Conservation (phyloP, 2,329 filamentous ascomycete species). For the Chaetomium olivaceum region DNA sequence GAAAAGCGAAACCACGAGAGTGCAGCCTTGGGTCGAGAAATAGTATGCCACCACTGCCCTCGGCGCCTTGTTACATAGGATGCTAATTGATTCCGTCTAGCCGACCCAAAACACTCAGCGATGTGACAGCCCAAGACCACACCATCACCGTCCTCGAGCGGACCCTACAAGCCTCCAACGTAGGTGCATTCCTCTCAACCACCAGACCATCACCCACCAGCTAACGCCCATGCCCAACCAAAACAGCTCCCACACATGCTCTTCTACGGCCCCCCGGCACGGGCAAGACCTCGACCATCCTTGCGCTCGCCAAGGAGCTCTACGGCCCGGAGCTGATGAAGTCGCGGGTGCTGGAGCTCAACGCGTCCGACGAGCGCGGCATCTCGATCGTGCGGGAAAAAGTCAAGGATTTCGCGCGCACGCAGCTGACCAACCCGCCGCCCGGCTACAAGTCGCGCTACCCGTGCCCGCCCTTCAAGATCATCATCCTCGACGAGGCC, state of each 20-base stretch:
- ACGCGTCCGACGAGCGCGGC: constrained; percentile 97
- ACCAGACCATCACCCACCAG: not conserved
- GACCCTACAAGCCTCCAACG: constrained; percentile 91
- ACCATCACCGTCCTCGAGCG: constrained; percentile 90
- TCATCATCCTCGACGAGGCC: constrained; percentile 96
- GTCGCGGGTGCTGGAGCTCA: constrained; percentile 94
- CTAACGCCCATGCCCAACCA: constrained; percentile 6
- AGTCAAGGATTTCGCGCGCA: constrained; percentile 96
- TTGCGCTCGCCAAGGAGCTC: constrained; percentile 94
- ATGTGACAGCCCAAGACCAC: constrained; percentile 97
- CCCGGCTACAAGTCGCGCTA: constrained; percentile 69
- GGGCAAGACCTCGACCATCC: constrained; percentile 95
- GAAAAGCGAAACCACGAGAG: constrained; percentile 62
- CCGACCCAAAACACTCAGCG: constrained; percentile 87
- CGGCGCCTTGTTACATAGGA: not conserved
- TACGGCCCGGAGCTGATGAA: constrained; percentile 94
- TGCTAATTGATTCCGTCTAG: constrained; percentile 52
- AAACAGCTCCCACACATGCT: constrained; percentile 91
- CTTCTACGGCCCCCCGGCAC: constrained; percentile 98
- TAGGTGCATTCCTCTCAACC: constrained; percentile 41
- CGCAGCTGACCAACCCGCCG: constrained; percentile 84
- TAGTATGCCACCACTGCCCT: constrained; percentile 61
- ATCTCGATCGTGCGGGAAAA: constrained; percentile 97
- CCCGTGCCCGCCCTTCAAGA: constrained; percentile 97
- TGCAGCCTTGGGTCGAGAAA: constrained; percentile 98